Evolutionary conservation across 2,329 filamentous ascomycete genomes (phyloP), one percentile per base, ranked within the genome.

Genomic region (Whalleya microplaca): DNA sequence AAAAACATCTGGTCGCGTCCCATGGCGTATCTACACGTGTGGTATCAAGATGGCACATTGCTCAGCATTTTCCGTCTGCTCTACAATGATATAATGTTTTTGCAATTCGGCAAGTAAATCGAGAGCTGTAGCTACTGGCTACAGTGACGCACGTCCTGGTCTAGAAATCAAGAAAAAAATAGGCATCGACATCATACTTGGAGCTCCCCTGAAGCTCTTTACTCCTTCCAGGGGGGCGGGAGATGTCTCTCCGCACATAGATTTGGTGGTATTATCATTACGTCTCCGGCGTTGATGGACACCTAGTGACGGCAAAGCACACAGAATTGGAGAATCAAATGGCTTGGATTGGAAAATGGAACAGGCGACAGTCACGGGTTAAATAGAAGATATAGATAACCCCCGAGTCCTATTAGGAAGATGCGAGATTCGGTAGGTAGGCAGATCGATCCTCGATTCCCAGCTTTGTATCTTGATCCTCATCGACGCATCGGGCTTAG

Each of bases 151-250:
- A 12, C 3, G 32, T 7, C 10, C 14, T 37, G 32, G 10, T 14
- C 14, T 37, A 16, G 32, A 37, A 12, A 37, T 14, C 14, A 5
- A 37, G 10, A 12, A 12, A 12, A 37, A 8, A 37, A 21, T 2
- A 19, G n/a, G 45, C 19, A 8, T 51, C 59, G 21, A 51, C 41
- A 42, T 53, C 23, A n/a, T 43, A 46, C 23, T n/a, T 18, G 37
- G 27, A 48, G 46, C 51, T 51, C 41, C 20, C 55, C 37, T 59
- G 52, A 48, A 59, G 46, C 37, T 56, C 41, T 41, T 60, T 53
- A 58, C 59, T 64, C 32, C 45, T 64, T 66, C 55, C 51, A 62
- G 62, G 63, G 59, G 59, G 55, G 51, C 64, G 65, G 66, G 63
- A 56, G 51, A 51, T 67, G 52, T 61, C 51, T 56, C 60, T 66